A percentile compares a stretch with the other conserved stretches of the same genome.
Evolutionary conservation across 805 yeast species (phyloP).

Genomic region (Metschnikowia drakensbergensis): DNA sequence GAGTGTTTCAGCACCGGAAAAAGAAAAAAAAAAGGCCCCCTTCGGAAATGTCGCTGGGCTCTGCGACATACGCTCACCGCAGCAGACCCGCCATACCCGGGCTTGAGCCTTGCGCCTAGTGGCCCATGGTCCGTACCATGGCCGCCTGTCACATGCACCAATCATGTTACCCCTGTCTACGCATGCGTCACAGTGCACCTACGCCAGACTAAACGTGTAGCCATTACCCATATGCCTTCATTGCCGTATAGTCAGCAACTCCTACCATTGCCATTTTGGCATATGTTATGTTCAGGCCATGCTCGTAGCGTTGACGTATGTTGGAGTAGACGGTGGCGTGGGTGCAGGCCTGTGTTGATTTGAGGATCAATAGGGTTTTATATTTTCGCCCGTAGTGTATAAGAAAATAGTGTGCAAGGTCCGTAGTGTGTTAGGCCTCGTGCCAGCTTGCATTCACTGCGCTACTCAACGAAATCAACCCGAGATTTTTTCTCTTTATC

Average conservation of each 20-base stretch:
- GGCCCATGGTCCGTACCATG: neutral
- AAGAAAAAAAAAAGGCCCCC: neutral
- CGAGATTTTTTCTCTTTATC: constrained; percentile 2
- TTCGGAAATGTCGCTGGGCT: constrained; percentile 5
- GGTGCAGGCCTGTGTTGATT: constrained; percentile 2
- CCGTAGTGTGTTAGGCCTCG: constrained; percentile 4
- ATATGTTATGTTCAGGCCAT: neutral
- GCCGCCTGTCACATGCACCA: neutral
- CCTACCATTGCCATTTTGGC: no score
- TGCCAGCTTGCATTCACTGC: constrained; percentile 6
- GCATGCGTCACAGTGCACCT: neutral
- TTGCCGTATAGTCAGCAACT: neutral
- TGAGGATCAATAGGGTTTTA: neutral
- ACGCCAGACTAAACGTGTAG: no score
- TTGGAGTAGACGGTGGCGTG: neutral
- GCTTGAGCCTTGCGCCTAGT: neutral
- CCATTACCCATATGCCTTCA: neutral
- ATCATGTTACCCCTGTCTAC: neutral
- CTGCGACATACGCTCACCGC: constrained; percentile 5
- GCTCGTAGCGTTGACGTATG: neutral
- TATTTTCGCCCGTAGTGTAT: constrained; percentile 5
- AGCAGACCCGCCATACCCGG: constrained; percentile 3
- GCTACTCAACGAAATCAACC: constrained; percentile 4
- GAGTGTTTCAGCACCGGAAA: neutral
- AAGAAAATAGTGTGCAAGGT: constrained; percentile 3